Conservation (phyloP, 768 basidiomycete genomes). For the Termitomyces sp. region DNA sequence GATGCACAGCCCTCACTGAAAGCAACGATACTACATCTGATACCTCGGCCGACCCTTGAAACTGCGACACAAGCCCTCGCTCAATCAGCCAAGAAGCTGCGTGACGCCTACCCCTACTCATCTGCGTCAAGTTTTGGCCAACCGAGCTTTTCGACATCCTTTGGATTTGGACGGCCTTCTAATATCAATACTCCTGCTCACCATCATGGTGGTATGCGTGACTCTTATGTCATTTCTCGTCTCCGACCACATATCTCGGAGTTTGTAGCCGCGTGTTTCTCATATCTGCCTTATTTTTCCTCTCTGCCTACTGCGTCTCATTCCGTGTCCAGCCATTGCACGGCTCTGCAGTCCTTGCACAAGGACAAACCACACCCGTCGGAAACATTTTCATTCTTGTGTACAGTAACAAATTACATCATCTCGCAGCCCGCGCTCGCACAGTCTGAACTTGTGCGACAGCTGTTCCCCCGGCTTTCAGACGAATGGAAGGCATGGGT, state of each 20-base stretch:
- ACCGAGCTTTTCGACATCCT: slow-evolving; percentile 19
- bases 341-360: slow-evolving; percentile 45
- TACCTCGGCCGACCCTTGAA: slow-evolving; percentile 82
- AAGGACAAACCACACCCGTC: slow-evolving; percentile 67
- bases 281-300: slow-evolving; percentile 86
- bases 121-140: slow-evolving; percentile 35
- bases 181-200: slow-evolving; percentile 18
- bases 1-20: slow-evolving; percentile 69
- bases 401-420: slow-evolving; percentile 63
- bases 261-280: slow-evolving; percentile 71
- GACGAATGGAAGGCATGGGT: slow-evolving; percentile 83
- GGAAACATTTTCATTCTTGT: slow-evolving; percentile 72
- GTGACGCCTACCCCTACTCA: slow-evolving; percentile 84
- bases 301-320: slow-evolving; percentile 32
- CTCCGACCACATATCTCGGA: slow-evolving; percentile 73
- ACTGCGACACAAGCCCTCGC: slow-evolving; percentile 66
- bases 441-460: slow-evolving; percentile 51
- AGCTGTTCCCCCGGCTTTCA: slow-evolving; percentile 58
- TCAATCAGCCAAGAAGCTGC: slow-evolving; percentile 66
- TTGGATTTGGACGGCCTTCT: slow-evolving; percentile 28
- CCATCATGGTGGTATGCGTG: slow-evolving; percentile 65
- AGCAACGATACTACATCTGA: slow-evolving; percentile 65
- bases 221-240: slow-evolving; percentile 73
- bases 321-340: slow-evolving; percentile 28
- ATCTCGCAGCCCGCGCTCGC: slow-evolving; percentile 65